phyloP scores from a whole-genome alignment of 202 grass and related monocot genomes.

The Setaria viridis region DNA sequence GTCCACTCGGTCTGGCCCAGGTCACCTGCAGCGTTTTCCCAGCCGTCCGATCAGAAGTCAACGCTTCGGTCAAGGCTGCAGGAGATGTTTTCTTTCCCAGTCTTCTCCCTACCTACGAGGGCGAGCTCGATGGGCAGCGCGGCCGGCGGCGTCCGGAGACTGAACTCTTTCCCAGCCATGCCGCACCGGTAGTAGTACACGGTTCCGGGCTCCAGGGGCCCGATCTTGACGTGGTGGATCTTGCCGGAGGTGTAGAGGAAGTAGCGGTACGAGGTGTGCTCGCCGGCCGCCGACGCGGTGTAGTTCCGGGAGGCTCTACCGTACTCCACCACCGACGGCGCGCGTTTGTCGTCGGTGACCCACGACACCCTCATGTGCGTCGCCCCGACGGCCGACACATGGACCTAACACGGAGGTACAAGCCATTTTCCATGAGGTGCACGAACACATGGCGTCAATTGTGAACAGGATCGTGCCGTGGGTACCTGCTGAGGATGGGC shows the following conservation, averaged over 20 bases:
- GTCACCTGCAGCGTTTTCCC: slow-evolving; percentile 51
- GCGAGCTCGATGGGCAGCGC: slow-evolving; percentile 76
- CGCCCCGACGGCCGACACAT: slow-evolving; percentile 63
- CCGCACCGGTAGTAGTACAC: slow-evolving; percentile 90
- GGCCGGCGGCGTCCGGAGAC: slow-evolving; percentile 70
- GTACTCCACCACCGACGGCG: slow-evolving; percentile 71
- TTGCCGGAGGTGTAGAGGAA: slow-evolving; percentile 85
- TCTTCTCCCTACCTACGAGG: slow-evolving; percentile 48
- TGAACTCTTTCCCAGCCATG: slow-evolving; percentile 63
- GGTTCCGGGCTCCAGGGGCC: slow-evolving; percentile 61
- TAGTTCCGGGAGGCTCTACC: slow-evolving; percentile 57
- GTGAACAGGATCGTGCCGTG: background rate
- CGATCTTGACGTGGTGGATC: slow-evolving; percentile 96
- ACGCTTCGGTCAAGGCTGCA: background rate
- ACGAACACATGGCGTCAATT: background rate
- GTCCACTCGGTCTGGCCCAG: slow-evolving; percentile 94
- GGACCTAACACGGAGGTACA: slow-evolving; percentile 44
- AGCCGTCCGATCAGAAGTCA: background rate
- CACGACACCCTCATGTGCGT: slow-evolving; percentile 70
- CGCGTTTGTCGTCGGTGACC: slow-evolving; percentile 71
- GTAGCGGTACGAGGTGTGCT: slow-evolving; percentile 77
- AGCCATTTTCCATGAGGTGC: background rate
- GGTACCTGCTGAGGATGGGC: slow-evolving; percentile 81
- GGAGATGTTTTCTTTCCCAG: no score
- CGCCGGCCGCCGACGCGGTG: slow-evolving; percentile 56